Conservation (phyloP, 352 stramenopile species). For the Phytophthora sp. region DNA sequence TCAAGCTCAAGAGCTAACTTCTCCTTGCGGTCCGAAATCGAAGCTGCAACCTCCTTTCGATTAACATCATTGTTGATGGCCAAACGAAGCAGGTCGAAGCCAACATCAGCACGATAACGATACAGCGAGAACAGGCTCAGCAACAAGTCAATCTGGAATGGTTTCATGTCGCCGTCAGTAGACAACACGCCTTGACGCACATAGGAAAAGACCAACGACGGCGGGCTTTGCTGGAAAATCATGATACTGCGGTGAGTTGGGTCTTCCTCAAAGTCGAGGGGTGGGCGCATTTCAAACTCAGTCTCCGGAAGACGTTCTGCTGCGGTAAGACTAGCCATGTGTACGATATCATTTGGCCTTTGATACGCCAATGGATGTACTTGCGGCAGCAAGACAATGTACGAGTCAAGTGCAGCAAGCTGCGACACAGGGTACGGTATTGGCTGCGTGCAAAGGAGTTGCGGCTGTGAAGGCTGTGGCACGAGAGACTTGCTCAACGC, state of each 20-base stretch:
- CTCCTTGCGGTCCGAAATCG: slow-evolving; percentile 50
- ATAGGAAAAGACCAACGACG: slow-evolving; percentile 73
- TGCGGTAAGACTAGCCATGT: slow-evolving; percentile 47
- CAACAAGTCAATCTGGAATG: slow-evolving; percentile 75
- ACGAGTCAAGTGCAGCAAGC: slow-evolving; percentile 78
- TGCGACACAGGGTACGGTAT: slow-evolving; percentile 62
- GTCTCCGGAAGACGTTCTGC: slow-evolving; percentile 51
- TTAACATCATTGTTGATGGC: slow-evolving; percentile 28
- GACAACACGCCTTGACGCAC: slow-evolving; percentile 52
- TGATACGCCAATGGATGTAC: slow-evolving; percentile 25
- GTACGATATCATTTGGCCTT: slow-evolving; percentile 46
- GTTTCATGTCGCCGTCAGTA: slow-evolving; percentile 30
- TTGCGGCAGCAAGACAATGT: slow-evolving; percentile 71
- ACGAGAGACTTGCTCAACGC: slow-evolving; percentile 61
- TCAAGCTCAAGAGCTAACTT: slow-evolving; percentile 68
- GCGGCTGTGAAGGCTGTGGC: slow-evolving; percentile 73
- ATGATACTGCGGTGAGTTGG: slow-evolving; percentile 44
- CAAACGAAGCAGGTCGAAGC: slow-evolving; percentile 52
- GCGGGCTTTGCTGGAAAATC: slow-evolving; percentile 80
- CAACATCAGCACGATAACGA: slow-evolving; percentile 84
- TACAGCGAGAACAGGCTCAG: slow-evolving; percentile 87
- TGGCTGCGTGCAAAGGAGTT: slow-evolving; percentile 69
- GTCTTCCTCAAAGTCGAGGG: slow-evolving; percentile 10
- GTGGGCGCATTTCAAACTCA: slow-evolving; percentile 65
- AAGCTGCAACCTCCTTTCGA: slow-evolving; percentile 16